These are phyloP conservation scores for Phialophora expanda DNA, from an alignment of 2,329 filamentous ascomycete genomes.

Conservation along the genomic window DNA sequence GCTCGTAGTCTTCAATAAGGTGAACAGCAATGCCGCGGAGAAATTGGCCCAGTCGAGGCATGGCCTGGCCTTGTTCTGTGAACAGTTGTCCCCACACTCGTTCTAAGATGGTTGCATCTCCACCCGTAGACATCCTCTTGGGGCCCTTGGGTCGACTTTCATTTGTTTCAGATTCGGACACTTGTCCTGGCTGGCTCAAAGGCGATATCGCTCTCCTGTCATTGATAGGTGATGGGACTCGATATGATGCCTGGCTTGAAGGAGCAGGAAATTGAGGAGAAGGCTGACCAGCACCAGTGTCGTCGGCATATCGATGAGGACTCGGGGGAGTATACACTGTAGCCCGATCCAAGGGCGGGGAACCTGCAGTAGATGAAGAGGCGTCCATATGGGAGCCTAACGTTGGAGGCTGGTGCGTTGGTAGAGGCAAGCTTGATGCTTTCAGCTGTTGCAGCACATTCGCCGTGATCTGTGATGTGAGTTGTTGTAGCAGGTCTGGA, in stretches of 20 bases:
- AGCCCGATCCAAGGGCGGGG: conserved; percentile 50
- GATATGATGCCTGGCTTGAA: conserved; percentile 36
- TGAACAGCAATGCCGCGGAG: conserved; percentile 75
- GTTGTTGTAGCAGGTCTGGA: conserved; percentile 65
- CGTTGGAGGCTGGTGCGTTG: conserved; percentile 44
- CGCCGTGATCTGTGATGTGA: conserved; percentile 61
- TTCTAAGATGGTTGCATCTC: conserved; percentile 66
- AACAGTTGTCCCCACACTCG: conserved; percentile 79
- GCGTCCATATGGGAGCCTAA: conserved; percentile 27
- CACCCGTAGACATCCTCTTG: conserved; percentile 47
- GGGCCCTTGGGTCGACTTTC: conserved; percentile 43
- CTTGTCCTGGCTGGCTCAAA: conserved; percentile 46
- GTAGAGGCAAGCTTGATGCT: conserved; percentile 47
- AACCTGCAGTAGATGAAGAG: conserved; percentile 48
- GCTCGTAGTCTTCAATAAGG: conserved; percentile 72
- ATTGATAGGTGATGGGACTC: conserved; percentile 35
- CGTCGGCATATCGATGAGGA: conserved; percentile 46
- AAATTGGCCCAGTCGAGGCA: conserved; percentile 70
- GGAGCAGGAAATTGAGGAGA: conserved; percentile 33
- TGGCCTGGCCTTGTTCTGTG: conserved; percentile 69
- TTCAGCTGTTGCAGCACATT: conserved; percentile 65
- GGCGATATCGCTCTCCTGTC: conserved; percentile 45
- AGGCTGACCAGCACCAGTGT: conserved; percentile 19
- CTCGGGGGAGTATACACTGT: conserved; percentile 63
- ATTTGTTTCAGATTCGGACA: conserved; percentile 41